phyloP scores from a whole-genome alignment of 306 rosid genomes.

The Lathyrus tuberosus region DNA sequence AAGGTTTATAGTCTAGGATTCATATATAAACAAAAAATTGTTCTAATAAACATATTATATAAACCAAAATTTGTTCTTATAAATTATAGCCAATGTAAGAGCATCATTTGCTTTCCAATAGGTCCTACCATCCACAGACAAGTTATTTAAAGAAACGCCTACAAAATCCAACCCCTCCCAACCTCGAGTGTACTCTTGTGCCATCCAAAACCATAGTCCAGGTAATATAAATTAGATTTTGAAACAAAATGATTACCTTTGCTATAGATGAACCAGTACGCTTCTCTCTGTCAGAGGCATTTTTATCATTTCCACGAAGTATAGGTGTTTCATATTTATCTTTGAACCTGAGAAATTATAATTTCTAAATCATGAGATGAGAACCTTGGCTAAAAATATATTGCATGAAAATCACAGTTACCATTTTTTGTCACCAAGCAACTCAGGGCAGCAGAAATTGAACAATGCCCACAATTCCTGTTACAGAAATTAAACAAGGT shows the following conservation, averaged over 20 bases:
- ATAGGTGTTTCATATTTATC: conserved; percentile 67
- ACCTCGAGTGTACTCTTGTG: background rate
- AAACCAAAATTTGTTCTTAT: background rate
- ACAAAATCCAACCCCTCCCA: background rate
- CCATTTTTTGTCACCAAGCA: conserved; percentile 87
- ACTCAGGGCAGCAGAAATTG: conserved; percentile 86
- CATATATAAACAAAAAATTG: background rate
- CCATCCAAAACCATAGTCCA: conserved; percentile 21
- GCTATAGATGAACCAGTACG: conserved; percentile 74
- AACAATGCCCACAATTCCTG: conserved; percentile 98
- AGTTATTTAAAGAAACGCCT: background rate
- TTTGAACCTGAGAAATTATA: conserved; percentile 68
- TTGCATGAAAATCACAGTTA: conserved; percentile 41
- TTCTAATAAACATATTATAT: background rate
- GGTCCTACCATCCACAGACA: background rate
- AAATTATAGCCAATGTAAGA: background rate
- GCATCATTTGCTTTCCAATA: conserved; percentile 4
- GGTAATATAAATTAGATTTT: conserved; percentile 19
- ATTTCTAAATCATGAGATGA: conserved; percentile 34
- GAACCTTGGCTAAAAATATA: conserved; percentile 35
- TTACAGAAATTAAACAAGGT: conserved; percentile 28
- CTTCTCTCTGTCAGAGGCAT: conserved; percentile 76
- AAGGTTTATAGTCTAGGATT: conserved; percentile 3
- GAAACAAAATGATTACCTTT: conserved; percentile 55
- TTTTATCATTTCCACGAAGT: conserved; percentile 87